Conservation (phyloP, 805 yeast genomes). For the Spathaspora gorwiae region DNA sequence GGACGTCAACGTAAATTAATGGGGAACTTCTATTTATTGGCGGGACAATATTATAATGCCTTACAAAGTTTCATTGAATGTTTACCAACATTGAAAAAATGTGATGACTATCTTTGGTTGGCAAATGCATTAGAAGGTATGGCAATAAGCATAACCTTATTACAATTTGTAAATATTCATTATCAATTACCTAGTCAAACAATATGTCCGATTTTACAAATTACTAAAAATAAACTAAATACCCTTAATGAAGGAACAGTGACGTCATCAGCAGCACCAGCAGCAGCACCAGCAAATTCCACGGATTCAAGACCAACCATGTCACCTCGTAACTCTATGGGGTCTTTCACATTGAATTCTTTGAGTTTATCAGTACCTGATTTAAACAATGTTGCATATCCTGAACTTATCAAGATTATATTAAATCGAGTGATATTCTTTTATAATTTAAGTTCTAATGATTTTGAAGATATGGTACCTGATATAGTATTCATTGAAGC, state of each 20-base stretch:
- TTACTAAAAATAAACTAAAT: slow-evolving; percentile 3
- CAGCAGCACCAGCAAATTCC: slow-evolving; percentile 1
- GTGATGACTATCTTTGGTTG: slow-evolving; percentile 80
- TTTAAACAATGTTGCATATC: slow-evolving; percentile 21
- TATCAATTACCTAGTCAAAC: slow-evolving; percentile 43
- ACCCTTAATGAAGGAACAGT: not conserved
- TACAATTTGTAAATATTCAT: slow-evolving; percentile 52
- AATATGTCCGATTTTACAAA: slow-evolving; percentile 28
- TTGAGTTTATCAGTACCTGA: slow-evolving; percentile 16
- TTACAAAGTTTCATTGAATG: slow-evolving; percentile 73
- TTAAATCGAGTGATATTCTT: slow-evolving; percentile 22
- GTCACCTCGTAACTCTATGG: slow-evolving; percentile 34
- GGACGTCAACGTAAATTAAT: slow-evolving; percentile 74
- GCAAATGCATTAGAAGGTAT: slow-evolving; percentile 85
- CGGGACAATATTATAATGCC: slow-evolving; percentile 76
- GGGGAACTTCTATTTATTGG: slow-evolving; percentile 72
- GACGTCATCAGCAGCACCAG: not conserved
- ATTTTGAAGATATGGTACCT: slow-evolving; percentile 74
- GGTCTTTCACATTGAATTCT: slow-evolving; percentile 5
- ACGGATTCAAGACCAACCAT: not conserved
- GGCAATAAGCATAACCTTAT: slow-evolving; percentile 58
- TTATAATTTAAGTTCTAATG: slow-evolving; percentile 45
- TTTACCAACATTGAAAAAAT: slow-evolving; percentile 48
- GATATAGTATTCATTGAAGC: slow-evolving; percentile 74
- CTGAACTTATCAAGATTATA: slow-evolving; percentile 30